These are phyloP conservation scores for Dianthus caryophyllus DNA, from an alignment of 148 eudicot species.

Conservation along the genomic window DNA sequence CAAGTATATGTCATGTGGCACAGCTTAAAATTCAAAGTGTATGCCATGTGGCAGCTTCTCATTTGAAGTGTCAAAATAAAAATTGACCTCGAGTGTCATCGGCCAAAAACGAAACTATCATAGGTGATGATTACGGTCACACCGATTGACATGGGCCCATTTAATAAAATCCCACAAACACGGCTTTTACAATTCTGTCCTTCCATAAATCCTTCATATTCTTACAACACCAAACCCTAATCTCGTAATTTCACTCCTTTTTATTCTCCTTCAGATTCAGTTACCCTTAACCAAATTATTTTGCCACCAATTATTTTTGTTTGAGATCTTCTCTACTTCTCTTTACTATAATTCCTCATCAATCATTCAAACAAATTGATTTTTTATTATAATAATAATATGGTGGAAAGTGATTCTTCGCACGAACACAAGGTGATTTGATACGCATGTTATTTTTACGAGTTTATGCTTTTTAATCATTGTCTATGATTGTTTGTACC, in stretches of 20 bases:
- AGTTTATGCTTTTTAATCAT: not conserved
- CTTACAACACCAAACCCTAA: not conserved
- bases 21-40: too few relatives aligned
- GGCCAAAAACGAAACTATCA: too few relatives aligned
- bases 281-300: too few relatives aligned
- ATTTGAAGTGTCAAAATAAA: too few relatives aligned
- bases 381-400: not conserved
- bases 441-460: conserved; percentile 8
- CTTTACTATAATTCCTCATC: too few relatives aligned
- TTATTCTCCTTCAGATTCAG: not conserved
- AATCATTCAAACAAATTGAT: not conserved
- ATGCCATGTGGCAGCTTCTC: too few relatives aligned
- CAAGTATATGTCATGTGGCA: too few relatives aligned
- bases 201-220: not conserved
- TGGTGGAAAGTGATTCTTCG: conserved; percentile 23
- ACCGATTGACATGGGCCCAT: not conserved
- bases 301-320: not conserved
- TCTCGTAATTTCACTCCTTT: not conserved
- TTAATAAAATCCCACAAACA: not conserved
- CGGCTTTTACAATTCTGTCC: not conserved
- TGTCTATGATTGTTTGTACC: too few relatives aligned
- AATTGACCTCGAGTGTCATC: too few relatives aligned
- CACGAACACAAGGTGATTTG: conserved; percentile 10
- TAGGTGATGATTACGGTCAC: too few relatives aligned
- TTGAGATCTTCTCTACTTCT: too few relatives aligned